These are phyloP conservation scores for Yueomyces sinensis DNA, from an alignment of 805 yeast species.

Conservation along the genomic window DNA sequence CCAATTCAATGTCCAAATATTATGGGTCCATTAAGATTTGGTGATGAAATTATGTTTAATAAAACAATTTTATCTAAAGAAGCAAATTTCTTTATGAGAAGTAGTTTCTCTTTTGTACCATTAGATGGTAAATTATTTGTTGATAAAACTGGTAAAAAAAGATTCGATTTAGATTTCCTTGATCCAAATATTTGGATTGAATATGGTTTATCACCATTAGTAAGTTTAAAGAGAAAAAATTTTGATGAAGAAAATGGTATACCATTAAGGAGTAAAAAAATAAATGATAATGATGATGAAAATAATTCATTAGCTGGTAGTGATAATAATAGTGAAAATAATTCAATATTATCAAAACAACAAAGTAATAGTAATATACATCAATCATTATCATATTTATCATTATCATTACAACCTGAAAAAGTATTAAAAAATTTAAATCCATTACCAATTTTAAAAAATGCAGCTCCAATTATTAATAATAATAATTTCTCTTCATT, in stretches of 20 bases:
- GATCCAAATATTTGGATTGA: slow-evolving; percentile 72
- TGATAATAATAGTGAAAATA: not conserved
- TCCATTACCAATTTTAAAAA: slow-evolving; percentile 6
- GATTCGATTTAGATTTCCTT: slow-evolving; percentile 58
- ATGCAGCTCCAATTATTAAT: not conserved
- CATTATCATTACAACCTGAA: slow-evolving; percentile 3
- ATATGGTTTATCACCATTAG: slow-evolving; percentile 64
- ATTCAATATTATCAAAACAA: not conserved
- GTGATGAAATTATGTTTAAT: slow-evolving; percentile 67
- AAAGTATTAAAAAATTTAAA: slow-evolving; percentile 6
- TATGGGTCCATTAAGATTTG: slow-evolving; percentile 71
- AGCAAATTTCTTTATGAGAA: slow-evolving; percentile 79
- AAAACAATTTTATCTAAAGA: slow-evolving; percentile 67
- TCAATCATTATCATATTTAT: not conserved
- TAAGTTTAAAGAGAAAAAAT: slow-evolving; percentile 25
- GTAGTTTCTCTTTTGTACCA: slow-evolving; percentile 70
- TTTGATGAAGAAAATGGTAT: slow-evolving; percentile 1
- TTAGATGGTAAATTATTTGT: slow-evolving; percentile 60
- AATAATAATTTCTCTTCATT: no score
- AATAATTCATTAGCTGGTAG: not conserved
- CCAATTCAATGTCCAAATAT: slow-evolving; percentile 80
- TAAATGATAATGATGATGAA: not conserved
- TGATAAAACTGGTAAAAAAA: slow-evolving; percentile 43
- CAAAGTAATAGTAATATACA: not conserved
- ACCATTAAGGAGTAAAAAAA: not conserved